Conservation (phyloP, 2,329 filamentous ascomycete genomes). For the Fusarium kyushuense region DNA sequence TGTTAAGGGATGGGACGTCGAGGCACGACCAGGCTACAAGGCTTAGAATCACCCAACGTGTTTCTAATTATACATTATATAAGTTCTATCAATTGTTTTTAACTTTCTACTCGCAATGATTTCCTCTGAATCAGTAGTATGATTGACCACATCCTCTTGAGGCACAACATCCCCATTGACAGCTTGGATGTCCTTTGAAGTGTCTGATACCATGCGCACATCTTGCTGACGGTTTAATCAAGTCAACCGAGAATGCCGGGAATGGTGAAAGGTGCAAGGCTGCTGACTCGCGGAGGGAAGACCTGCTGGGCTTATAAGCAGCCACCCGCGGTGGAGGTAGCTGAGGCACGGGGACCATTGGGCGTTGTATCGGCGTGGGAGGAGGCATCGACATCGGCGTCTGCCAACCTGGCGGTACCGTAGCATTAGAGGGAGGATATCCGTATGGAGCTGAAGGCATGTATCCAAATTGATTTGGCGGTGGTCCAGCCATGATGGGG, state of each 20-base stretch:
- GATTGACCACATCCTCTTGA: neutral
- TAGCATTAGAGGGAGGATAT: neutral
- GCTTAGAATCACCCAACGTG: fast-evolving
- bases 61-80: neutral
- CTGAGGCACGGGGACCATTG: neutral
- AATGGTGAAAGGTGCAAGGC: neutral
- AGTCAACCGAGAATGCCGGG: neutral
- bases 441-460: neutral
- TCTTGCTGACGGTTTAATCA: neutral
- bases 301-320: neutral
- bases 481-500: neutral
- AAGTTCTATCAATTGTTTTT: too few relatives aligned
- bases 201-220: neutral
- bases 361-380: neutral
- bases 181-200: neutral
- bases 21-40: neutral
- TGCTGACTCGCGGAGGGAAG: neutral
- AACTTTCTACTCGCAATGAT: too few relatives aligned
- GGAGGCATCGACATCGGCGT: neutral
- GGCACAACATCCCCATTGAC: neutral
- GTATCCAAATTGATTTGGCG: neutral
- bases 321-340: neutral
- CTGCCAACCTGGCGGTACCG: neutral
- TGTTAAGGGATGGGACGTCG: neutral
- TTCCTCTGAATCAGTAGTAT: too few relatives aligned